Conservation (phyloP, 1,139 yeast genomes). For the Candida tetrigidarum region DNA sequence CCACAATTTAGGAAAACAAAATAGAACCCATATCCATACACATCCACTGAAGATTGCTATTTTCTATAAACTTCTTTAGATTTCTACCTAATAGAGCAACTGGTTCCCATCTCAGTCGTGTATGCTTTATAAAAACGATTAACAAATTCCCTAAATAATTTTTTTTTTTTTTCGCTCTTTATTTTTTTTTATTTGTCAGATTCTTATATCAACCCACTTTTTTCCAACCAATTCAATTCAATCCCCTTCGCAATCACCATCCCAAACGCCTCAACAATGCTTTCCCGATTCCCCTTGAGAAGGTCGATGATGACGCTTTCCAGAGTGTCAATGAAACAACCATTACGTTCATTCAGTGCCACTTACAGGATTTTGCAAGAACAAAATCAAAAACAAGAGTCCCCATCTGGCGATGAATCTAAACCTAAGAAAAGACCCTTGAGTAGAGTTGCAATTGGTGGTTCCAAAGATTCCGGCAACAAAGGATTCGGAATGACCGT, state of each 20-base stretch:
- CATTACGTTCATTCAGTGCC: conserved; percentile 1
- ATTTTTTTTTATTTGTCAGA: neutral
- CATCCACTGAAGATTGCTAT: neutral
- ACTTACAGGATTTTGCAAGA: neutral
- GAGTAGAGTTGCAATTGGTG: conserved; percentile 54
- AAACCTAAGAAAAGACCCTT: conserved; percentile 38
- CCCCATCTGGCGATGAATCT: conserved; percentile 1
- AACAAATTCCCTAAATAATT: neutral
- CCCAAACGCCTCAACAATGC: neutral
- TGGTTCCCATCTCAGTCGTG: neutral
- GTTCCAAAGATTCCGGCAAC: conserved; percentile 26
- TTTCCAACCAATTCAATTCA: too few species aligned
- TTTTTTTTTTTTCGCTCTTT: neutral
- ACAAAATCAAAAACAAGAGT: conserved; percentile 1
- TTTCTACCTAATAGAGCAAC: neutral
- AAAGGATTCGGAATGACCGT: conserved; percentile 38
- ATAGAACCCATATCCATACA: too few species aligned
- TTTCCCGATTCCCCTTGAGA: conserved; percentile 4
- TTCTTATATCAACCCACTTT: conserved; percentile 8
- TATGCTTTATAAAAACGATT: neutral
- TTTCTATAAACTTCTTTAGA: neutral
- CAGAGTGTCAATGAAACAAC: neutral
- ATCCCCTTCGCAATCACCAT: too few species aligned
- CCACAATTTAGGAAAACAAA: too few species aligned
- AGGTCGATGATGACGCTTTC: neutral